phyloP scores from a whole-genome alignment of 148 eudicot genomes.

The Silene conica region DNA sequence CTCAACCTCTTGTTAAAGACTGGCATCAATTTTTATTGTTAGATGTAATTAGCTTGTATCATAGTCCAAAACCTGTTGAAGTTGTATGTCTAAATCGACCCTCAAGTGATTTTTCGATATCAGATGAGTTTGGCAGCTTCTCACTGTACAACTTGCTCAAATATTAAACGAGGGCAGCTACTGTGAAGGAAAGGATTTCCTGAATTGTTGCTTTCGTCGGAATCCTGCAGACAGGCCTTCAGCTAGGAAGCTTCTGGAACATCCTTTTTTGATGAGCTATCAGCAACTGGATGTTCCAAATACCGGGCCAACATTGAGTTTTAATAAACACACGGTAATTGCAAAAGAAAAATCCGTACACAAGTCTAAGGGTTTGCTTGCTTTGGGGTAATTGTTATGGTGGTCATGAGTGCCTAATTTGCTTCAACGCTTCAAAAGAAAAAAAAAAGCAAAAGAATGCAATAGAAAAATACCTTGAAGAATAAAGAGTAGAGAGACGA shows the following conservation, averaged over 20 bases:
- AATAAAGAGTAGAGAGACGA: too few relatives aligned
- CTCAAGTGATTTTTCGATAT: not conserved
- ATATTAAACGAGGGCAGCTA: not conserved
- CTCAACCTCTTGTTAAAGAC: not conserved
- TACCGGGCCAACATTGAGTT: constrained; percentile 18
- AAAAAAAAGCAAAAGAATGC: too few relatives aligned
- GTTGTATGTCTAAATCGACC: not conserved
- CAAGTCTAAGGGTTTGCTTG: not conserved
- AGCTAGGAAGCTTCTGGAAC: constrained; percentile 72
- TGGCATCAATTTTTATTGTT: not conserved
- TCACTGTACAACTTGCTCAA: too few relatives aligned
- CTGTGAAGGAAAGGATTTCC: constrained; percentile 79
- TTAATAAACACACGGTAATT: constrained; percentile 14
- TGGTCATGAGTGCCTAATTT: too few relatives aligned
- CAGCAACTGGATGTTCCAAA: constrained; percentile 39
- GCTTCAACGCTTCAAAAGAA: too few relatives aligned
- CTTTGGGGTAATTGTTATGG: too few relatives aligned
- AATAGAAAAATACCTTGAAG: too few relatives aligned
- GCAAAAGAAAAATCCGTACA: not conserved
- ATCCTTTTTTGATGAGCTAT: constrained; percentile 57
- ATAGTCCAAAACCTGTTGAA: too few relatives aligned
- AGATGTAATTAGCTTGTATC: too few relatives aligned
- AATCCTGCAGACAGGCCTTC: constrained; percentile 85
- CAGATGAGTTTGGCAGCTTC: not conserved
- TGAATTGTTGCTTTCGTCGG: constrained; percentile 70